These are phyloP conservation scores for Termitomyces sp. DNA, from an alignment of 768 basidiomycete genomes.

Conservation along the genomic window DNA sequence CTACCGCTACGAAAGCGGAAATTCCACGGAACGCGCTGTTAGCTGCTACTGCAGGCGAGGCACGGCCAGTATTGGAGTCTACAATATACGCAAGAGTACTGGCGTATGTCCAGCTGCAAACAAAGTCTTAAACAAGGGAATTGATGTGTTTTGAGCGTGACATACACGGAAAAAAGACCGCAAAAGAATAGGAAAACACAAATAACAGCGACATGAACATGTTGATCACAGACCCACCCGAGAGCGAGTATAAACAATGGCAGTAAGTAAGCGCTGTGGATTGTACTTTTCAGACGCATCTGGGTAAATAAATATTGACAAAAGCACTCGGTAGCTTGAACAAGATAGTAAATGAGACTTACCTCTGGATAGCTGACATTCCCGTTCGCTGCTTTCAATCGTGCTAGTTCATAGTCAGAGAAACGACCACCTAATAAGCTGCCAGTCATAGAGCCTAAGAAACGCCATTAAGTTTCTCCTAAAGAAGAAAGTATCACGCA, in stretches of 20 bases:
- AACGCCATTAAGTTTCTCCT: neutral
- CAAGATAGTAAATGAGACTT: slow-evolving; percentile 4
- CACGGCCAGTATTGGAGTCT: slow-evolving; percentile 79
- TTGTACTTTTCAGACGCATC: slow-evolving; percentile 70
- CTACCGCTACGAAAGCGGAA: slow-evolving; percentile 63
- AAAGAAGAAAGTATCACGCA: slow-evolving; percentile 18
- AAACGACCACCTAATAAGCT: slow-evolving; percentile 38
- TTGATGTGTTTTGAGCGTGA: neutral
- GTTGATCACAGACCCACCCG: slow-evolving; percentile 68
- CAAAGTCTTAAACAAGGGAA: neutral
- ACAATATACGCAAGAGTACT: slow-evolving; percentile 80
- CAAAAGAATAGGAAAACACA: slow-evolving; percentile 67
- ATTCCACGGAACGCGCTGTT: slow-evolving; percentile 75
- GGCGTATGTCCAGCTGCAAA: slow-evolving; percentile 47
- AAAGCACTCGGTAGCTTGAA: neutral
- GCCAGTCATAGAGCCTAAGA: slow-evolving; percentile 32
- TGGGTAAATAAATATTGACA: slow-evolving; percentile 17
- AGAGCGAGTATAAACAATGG: slow-evolving; percentile 62
- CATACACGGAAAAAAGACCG: slow-evolving; percentile 74
- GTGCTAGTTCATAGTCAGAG: slow-evolving; percentile 35
- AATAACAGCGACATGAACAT: slow-evolving; percentile 58
- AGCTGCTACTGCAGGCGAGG: slow-evolving; percentile 65
- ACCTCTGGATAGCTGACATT: slow-evolving; percentile 60
- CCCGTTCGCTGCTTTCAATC: slow-evolving; percentile 31
- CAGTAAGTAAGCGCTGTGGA: slow-evolving; percentile 48